Conservation (phyloP, 2,329 filamentous ascomycete genomes). For the Aspergillus phoenicis region DNA sequence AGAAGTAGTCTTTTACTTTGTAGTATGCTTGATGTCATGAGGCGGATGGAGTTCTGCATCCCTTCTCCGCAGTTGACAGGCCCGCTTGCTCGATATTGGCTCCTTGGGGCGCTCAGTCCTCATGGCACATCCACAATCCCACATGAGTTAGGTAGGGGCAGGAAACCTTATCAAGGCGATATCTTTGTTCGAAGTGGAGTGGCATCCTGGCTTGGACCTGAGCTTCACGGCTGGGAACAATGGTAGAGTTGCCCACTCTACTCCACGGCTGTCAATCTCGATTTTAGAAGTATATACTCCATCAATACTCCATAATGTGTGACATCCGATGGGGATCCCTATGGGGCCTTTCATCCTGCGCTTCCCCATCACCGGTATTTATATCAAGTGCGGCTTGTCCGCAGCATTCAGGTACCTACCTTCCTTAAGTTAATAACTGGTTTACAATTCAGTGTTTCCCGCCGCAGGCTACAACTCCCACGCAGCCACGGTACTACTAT, state of each 20-base stretch:
- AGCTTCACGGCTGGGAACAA: slow-evolving; percentile 21
- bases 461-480: background rate
- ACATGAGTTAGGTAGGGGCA: slow-evolving; percentile 24
- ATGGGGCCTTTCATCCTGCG: slow-evolving; percentile 3
- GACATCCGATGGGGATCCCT: slow-evolving; percentile 5
- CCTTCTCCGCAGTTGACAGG: slow-evolving; percentile 29
- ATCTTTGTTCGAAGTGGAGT: slow-evolving; percentile 23
- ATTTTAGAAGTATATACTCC: slow-evolving; percentile 11
- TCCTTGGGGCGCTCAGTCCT: slow-evolving; percentile 23
- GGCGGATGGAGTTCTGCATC: slow-evolving; percentile 22
- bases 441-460: too few relatives aligned
- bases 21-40: slow-evolving; percentile 15
- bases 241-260: slow-evolving; percentile 24
- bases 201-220: slow-evolving; percentile 17
- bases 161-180: slow-evolving; percentile 30
- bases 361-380: background rate
- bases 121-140: slow-evolving; percentile 32
- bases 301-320: background rate
- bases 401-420: background rate
- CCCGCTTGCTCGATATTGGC: slow-evolving; percentile 26
- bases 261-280: slow-evolving; percentile 23
- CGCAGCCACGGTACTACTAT: background rate
- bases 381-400: slow-evolving; percentile 1
- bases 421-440: too few relatives aligned
- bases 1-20: background rate